Conservation (phyloP, 108 stramenopile genomes). For the Phaeodactylum tricornutum region DNA sequence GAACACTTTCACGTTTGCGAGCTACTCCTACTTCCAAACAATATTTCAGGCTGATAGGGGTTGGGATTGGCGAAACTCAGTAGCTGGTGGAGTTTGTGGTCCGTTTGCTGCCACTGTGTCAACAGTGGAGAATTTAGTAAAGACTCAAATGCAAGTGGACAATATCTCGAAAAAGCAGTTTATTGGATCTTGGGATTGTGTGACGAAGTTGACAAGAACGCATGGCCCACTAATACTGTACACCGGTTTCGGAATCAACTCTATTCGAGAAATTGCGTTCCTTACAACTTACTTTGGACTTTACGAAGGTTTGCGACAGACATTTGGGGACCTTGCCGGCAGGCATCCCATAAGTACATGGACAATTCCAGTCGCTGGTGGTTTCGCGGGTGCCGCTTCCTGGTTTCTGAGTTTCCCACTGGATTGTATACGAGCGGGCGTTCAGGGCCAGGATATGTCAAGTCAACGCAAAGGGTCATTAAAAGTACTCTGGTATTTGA, state of each 20-base stretch:
- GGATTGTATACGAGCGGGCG: constrained; percentile 81
- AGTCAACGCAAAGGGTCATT: constrained; percentile 31
- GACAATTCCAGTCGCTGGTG: constrained; percentile 79
- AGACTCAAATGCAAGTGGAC: constrained; percentile 57
- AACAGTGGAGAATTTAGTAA: constrained; percentile 37
- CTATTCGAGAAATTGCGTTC: constrained; percentile 72
- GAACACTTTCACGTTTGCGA: constrained; percentile 78
- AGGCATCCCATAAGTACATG: constrained; percentile 12
- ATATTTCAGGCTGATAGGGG: constrained; percentile 47
- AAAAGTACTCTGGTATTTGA: constrained; percentile 28
- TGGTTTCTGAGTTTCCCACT: constrained; percentile 87
- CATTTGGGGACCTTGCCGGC: constrained; percentile 5
- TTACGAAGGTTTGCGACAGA: constrained; percentile 71
- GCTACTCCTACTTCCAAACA: constrained; percentile 61
- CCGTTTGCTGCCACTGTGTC: constrained; percentile 68
- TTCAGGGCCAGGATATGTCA: constrained; percentile 53
- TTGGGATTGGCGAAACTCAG: constrained; percentile 63
- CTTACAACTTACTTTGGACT: constrained; percentile 78
- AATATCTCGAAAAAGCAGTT: constrained; percentile 36
- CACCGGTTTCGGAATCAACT: constrained; percentile 79
- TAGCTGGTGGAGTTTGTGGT: constrained; percentile 66
- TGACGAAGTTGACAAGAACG: constrained; percentile 34
- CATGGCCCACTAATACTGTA: constrained; percentile 60
- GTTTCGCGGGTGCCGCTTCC: constrained; percentile 69
- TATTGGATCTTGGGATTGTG: constrained; percentile 50